phyloP scores from a whole-genome alignment of 2,329 filamentous ascomycete species.

The Trichophyton mentagrophytes region DNA sequence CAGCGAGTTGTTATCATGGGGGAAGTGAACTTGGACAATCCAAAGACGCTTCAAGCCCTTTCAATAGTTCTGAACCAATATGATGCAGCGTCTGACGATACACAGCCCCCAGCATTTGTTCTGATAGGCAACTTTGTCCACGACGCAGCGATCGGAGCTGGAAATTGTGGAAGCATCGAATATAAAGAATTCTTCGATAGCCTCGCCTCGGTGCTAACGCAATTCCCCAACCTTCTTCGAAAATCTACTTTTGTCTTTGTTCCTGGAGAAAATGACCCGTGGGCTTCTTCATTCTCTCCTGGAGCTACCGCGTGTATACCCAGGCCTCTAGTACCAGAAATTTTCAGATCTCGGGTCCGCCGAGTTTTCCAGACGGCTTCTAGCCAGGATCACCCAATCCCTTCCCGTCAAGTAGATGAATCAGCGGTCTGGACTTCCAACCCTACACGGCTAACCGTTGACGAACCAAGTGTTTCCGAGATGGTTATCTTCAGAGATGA shows the following conservation, averaged over 20 bases:
- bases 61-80: conserved; percentile 67
- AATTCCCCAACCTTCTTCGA: conserved; percentile 70
- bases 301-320: conserved; percentile 36
- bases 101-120: conserved; percentile 65
- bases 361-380: conserved; percentile 60
- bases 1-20: conserved; percentile 61
- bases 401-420: not conserved
- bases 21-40: conserved; percentile 75
- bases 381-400: conserved; percentile 38
- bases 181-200: conserved; percentile 95
- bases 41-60: conserved; percentile 66
- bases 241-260: conserved; percentile 81
- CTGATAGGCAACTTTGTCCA: conserved; percentile 72
- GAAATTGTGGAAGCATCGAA: conserved; percentile 75
- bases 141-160: conserved; percentile 50
- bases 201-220: conserved; percentile 65
- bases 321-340: conserved; percentile 54
- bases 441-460: conserved; percentile 67
- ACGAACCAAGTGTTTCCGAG: conserved; percentile 58
- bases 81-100: conserved; percentile 48
- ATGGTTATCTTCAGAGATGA: conserved; percentile 81
- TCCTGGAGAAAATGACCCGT: conserved; percentile 94
- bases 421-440: conserved; percentile 83
- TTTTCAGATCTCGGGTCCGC: conserved; percentile 80
- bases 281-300: conserved; percentile 65